A percentile compares a stretch with the other conserved stretches of the same genome.
Conservation (phyloP, 2,329 filamentous ascomycete genomes). For the Xylariaceae sp. region DNA sequence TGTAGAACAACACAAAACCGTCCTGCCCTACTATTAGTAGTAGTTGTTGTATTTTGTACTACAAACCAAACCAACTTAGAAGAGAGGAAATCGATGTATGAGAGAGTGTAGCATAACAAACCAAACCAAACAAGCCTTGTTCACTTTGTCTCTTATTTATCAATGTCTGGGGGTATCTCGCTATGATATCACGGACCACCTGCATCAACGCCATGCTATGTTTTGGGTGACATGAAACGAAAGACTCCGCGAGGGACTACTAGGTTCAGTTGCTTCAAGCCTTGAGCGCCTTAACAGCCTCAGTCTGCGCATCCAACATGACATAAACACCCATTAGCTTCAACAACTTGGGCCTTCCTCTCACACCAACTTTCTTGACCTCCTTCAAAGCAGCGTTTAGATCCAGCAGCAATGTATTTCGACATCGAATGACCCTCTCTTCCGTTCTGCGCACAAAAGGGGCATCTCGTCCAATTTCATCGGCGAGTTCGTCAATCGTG, state of each 20-base stretch:
- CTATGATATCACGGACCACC: not conserved
- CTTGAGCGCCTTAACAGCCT: constrained; percentile 49
- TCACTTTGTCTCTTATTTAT: not conserved
- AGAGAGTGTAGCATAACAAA: constrained; percentile 18
- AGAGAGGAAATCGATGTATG: constrained; percentile 15
- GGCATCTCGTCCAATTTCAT: constrained; percentile 42
- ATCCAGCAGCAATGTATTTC: constrained; percentile 55
- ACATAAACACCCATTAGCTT: constrained; percentile 51
- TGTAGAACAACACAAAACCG: constrained; percentile 40
- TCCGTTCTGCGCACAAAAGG: constrained; percentile 50
- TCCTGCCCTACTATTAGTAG: too few relatives aligned
- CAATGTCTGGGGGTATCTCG: constrained; percentile 5
- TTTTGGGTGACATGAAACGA: not conserved
- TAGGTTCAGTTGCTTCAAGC: not conserved
- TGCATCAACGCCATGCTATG: not conserved
- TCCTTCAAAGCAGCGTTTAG: constrained; percentile 46
- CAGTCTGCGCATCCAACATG: constrained; percentile 47
- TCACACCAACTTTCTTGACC: constrained; percentile 38
- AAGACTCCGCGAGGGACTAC: not conserved
- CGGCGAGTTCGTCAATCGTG: constrained; percentile 39
- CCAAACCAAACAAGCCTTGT: not conserved
- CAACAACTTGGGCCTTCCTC: constrained; percentile 44
- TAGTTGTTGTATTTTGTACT: constrained; percentile 7
- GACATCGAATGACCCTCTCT: constrained; percentile 49
- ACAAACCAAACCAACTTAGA: constrained; percentile 11